These are phyloP conservation scores for Mucor irregularis DNA, from an alignment of 371 early-diverging fungal genomes.

Conservation along the genomic window DNA sequence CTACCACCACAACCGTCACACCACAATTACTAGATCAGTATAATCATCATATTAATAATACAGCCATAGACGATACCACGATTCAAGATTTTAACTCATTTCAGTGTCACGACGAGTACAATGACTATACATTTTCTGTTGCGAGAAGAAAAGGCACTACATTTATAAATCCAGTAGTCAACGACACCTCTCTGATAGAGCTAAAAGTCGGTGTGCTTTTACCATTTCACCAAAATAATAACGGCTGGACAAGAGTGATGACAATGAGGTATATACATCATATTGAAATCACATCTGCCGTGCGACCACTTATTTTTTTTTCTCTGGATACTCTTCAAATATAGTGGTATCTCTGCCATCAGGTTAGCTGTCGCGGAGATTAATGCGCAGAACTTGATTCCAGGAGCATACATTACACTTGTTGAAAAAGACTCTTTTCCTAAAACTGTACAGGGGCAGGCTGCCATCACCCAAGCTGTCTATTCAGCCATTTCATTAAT, in stretches of 20 bases:
- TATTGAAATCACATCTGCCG: background rate
- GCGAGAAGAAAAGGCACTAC: constrained; percentile 30
- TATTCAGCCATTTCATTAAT: constrained; percentile 57
- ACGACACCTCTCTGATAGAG: constrained; percentile 31
- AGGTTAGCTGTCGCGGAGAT: constrained; percentile 61
- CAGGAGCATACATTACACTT: constrained; percentile 58
- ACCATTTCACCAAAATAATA: constrained; percentile 50
- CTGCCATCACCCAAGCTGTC: constrained; percentile 52
- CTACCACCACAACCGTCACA: too few species aligned
- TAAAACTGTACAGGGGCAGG: constrained; percentile 45
- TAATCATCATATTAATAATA: background rate
- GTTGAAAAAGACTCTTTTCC: constrained; percentile 63
- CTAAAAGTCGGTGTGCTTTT: constrained; percentile 56
- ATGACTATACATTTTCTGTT: constrained; percentile 33
- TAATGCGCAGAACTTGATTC: constrained; percentile 52
- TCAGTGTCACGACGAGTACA: constrained; percentile 15
- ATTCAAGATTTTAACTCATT: constrained; percentile 7
- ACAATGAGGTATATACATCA: constrained; percentile 42
- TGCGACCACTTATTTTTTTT: too few species aligned
- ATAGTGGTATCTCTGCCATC: constrained; percentile 59
- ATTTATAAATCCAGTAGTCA: constrained; percentile 29
- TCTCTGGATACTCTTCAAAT: too few species aligned
- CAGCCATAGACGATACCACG: background rate
- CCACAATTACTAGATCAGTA: background rate
- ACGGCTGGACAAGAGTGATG: constrained; percentile 36